These are phyloP conservation scores for Pistacia integerrima DNA, from an alignment of 345 rosid species.

Conservation along the genomic window DNA sequence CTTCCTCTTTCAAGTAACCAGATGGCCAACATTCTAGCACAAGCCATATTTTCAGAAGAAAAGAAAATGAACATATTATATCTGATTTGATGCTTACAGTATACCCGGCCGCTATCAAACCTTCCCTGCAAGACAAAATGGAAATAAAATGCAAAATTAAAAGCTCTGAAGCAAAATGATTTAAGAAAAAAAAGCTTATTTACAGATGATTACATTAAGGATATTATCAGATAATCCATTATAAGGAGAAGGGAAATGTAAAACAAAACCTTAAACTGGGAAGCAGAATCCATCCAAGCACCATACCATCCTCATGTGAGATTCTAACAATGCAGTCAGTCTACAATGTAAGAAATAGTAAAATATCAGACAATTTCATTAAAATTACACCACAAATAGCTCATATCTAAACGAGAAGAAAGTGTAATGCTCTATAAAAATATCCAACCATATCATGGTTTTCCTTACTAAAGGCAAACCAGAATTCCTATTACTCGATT, in stretches of 20 bases:
- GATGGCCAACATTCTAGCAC: not conserved
- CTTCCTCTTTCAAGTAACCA: slow-evolving; percentile 1
- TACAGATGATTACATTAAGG: not conserved
- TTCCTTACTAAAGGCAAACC: not conserved
- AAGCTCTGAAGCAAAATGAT: slow-evolving; percentile 1
- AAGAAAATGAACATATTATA: slow-evolving; percentile 4
- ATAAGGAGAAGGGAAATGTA: slow-evolving; percentile 1
- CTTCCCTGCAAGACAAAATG: slow-evolving; percentile 46
- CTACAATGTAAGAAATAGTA: slow-evolving; percentile 37
- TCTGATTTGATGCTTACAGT: slow-evolving; percentile 43
- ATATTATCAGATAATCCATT: slow-evolving; percentile 1
- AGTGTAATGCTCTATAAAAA: not conserved
- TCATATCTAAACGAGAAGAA: not conserved
- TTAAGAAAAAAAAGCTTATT: too few species aligned
- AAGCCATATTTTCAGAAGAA: not conserved
- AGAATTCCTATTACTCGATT: not conserved
- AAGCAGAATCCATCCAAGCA: slow-evolving; percentile 89
- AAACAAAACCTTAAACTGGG: slow-evolving; percentile 60
- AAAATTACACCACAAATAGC: not conserved
- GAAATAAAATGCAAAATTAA: slow-evolving; percentile 1
- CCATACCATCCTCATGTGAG: slow-evolving; percentile 60
- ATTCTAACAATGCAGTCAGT: slow-evolving; percentile 93
- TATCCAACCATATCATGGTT: not conserved
- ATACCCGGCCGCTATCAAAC: slow-evolving; percentile 61
- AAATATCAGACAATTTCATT: slow-evolving; percentile 8